Percentiles rank a stretch among this genome's conserved stretches.
phyloP scores from a whole-genome alignment of 148 eudicot species.

The Oxyria digyna region DNA sequence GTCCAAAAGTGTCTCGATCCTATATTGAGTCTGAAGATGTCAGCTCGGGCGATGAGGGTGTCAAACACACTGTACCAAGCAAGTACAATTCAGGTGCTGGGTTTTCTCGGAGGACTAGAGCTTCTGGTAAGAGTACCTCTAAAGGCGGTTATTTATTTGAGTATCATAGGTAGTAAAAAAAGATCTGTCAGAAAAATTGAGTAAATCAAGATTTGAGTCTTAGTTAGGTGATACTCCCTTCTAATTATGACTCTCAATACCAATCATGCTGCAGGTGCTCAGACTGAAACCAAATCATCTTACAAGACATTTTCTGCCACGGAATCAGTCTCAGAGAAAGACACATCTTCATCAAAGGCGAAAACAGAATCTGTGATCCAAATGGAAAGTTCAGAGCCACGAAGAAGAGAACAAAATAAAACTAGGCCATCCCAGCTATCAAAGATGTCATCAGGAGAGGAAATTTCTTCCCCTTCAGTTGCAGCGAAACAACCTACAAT shows the following conservation, averaged over 20 bases:
- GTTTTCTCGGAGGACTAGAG: constrained; percentile 61
- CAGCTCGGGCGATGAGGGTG: constrained; percentile 37
- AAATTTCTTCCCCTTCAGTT: constrained; percentile 15
- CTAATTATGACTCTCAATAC: no score
- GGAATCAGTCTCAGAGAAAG: constrained; percentile 18
- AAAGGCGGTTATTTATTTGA: no score
- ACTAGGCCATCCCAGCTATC: constrained; percentile 17
- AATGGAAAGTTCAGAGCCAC: constrained; percentile 13
- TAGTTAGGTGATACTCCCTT: no score
- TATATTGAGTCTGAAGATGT: constrained; percentile 32
- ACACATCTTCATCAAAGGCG: constrained; percentile 13
- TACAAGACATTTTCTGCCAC: constrained; percentile 18
- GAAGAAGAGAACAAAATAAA: constrained; percentile 14
- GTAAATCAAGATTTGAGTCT: no score
- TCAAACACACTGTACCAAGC: constrained; percentile 16
- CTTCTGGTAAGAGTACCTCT: constrained; percentile 23
- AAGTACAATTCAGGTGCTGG: constrained; percentile 28
- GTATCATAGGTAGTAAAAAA: no score
- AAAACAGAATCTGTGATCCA: constrained; percentile 15
- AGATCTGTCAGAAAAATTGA: no score
- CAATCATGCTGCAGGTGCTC: constrained; percentile 20
- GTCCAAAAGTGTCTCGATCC: constrained; percentile 19
- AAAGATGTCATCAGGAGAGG: constrained; percentile 13
- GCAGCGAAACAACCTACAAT: constrained; percentile 18
- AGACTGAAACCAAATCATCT: constrained; percentile 12